These are phyloP conservation scores for Pichia kudriavzevii DNA, from an alignment of 1,139 yeast genomes.

Conservation along the genomic window DNA sequence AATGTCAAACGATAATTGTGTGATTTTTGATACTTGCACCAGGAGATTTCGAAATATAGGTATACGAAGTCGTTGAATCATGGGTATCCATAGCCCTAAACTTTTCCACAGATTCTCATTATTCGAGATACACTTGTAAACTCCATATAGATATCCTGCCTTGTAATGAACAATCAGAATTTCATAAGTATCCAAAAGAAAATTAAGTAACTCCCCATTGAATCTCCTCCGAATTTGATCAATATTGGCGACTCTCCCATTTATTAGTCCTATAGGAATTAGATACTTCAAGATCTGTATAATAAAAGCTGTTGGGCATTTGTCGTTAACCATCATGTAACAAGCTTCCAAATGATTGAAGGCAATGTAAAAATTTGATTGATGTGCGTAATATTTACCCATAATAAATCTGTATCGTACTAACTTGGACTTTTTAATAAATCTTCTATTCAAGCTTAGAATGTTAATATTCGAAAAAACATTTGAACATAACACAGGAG, in stretches of 20 bases:
- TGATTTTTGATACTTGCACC: slow-evolving; percentile 22
- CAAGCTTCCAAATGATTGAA: slow-evolving; percentile 61
- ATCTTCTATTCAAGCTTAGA: slow-evolving; percentile 37
- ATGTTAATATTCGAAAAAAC: slow-evolving; percentile 70
- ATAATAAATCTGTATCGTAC: slow-evolving; percentile 62
- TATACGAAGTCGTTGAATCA: slow-evolving; percentile 36
- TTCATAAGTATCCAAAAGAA: slow-evolving; percentile 3
- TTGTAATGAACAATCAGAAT: slow-evolving; percentile 32
- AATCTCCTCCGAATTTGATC: slow-evolving; percentile 3
- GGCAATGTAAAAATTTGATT: slow-evolving; percentile 49
- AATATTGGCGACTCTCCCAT: slow-evolving; percentile 44
- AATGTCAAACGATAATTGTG: slow-evolving; percentile 11
- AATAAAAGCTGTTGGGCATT: slow-evolving; percentile 33
- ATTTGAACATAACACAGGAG: slow-evolving; percentile 64
- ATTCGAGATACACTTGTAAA: slow-evolving; percentile 28
- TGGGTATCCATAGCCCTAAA: slow-evolving; percentile 32
- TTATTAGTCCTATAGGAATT: slow-evolving; percentile 48
- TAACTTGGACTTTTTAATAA: slow-evolving; percentile 47
- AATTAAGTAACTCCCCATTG: neutral
- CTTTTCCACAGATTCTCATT: slow-evolving; percentile 34
- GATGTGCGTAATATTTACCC: slow-evolving; percentile 58
- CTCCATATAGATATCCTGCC: slow-evolving; percentile 36
- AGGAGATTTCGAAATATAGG: slow-evolving; percentile 42
- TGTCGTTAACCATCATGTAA: slow-evolving; percentile 36
- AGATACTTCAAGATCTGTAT: slow-evolving; percentile 42